Base-by-base conservation (phyloP, 768 basidiomycete species). In the Mycena floridula region DNA sequence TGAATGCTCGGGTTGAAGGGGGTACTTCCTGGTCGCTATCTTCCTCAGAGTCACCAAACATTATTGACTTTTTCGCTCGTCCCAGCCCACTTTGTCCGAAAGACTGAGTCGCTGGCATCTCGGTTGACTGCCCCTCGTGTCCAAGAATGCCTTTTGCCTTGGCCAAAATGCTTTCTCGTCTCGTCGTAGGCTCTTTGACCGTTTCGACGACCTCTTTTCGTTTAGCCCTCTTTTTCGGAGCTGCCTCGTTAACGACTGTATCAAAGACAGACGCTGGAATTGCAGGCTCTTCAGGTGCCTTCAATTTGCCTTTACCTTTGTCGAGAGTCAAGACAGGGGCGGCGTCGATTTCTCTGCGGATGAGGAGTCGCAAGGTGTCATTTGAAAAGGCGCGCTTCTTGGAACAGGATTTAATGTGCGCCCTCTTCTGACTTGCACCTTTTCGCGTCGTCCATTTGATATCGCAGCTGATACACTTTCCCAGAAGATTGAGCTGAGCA, bases 381-480 rank as follows among this genome's bases (percentile, higher is more conserved):
- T 75, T 62, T 5, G 68, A 64, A 32, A 82, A 61, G 4, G 59
- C 64, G 18, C 68, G 66, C 59, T 82, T 89, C 61, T 73, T 81
- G 11, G 83, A 77, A 58, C 89, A 92, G 5, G 68, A 64, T 40
- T 70, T 69, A 30, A 92, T 75, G 56, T 92, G 89, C 3, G 69
- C 51, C 56, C 76, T 60, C 59, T 92, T 92, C 54, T 82, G 78
- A 15, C 61, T 50, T 9, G 64, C 64, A 3, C 74, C 74, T 59
- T 92, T 92, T 43, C 74, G 71, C 11, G 76, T 64, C 3, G 85
- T 90, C 89, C 89, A 91, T 1, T 60, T 60, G 12, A 72, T 55
- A 20, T 78, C 75, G 51, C 88, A 90, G 27, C 73, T 69, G 36
- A 88, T 67, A 52, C 88, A 90, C 52, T 66, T 76, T 9, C 63